Conservation (phyloP, 2,329 filamentous ascomycete genomes). For the Aspergillus sp. region DNA sequence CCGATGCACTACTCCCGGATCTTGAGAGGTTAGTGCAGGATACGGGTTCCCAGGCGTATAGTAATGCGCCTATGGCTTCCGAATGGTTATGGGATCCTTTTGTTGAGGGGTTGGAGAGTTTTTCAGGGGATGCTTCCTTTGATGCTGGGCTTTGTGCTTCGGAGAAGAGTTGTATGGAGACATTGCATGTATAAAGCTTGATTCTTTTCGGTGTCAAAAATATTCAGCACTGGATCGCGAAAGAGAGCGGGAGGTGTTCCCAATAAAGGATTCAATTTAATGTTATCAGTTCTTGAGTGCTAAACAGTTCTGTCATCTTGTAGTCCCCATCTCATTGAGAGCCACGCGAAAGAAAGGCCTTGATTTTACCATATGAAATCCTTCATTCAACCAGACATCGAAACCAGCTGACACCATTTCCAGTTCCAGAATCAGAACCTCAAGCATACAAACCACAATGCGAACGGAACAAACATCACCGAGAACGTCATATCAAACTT, state of each 20-base stretch:
- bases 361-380: too few relatives aligned
- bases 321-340: too few relatives aligned
- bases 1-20: constrained; percentile 11
- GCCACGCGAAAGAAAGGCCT: too few relatives aligned
- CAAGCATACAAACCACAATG: neutral
- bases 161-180: neutral
- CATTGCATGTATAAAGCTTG: neutral
- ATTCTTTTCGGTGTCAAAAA: neutral
- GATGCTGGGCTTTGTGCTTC: neutral
- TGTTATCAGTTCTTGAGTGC: too few relatives aligned
- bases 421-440: neutral
- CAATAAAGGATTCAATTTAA: too few relatives aligned
- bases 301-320: too few relatives aligned
- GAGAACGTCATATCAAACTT: neutral
- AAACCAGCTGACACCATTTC: too few relatives aligned
- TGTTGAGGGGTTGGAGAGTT: constrained; percentile 8
- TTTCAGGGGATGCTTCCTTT: neutral
- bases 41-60: constrained; percentile 7
- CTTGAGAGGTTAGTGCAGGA: constrained; percentile 8
- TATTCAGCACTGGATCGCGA: neutral
- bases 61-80: constrained; percentile 17
- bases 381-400: too few relatives aligned
- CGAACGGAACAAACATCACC: neutral
- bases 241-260: too few relatives aligned
- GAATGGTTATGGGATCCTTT: constrained; percentile 8